Evolutionary conservation across 257 asterid genomes (phyloP).

Genomic region (Penstemon eatonii): DNA sequence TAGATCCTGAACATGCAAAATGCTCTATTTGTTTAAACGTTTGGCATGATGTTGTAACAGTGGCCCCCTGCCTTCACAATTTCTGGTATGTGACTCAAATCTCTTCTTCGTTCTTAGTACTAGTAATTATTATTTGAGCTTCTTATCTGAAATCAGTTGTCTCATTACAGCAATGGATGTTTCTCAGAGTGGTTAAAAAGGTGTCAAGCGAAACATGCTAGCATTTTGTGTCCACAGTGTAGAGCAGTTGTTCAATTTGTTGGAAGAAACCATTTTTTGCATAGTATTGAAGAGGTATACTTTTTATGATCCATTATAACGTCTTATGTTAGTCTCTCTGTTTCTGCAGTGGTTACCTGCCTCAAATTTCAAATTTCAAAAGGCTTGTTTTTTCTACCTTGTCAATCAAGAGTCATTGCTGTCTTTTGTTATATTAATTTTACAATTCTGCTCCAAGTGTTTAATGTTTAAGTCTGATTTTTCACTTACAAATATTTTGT

Average conservation of each 20-base stretch:
- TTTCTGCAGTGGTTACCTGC: not conserved
- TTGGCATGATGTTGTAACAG: constrained; percentile 98
- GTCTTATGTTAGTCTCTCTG: not conserved
- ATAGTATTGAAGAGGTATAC: constrained; percentile 83
- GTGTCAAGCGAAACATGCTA: constrained; percentile 68
- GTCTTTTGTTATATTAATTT: constrained; percentile 12
- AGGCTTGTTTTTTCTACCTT: constrained; percentile 8
- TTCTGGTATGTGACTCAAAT: constrained; percentile 58
- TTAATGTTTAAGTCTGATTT: not conserved
- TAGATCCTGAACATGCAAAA: constrained; percentile 86
- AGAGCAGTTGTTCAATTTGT: constrained; percentile 91
- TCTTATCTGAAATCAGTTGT: constrained; percentile 19
- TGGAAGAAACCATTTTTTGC: constrained; percentile 91
- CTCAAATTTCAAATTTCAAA: not conserved
- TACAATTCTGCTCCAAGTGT: constrained; percentile 17
- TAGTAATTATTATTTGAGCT: not conserved
- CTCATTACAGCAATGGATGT: constrained; percentile 82
- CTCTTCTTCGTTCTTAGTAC: constrained; percentile 18
- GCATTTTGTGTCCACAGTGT: constrained; percentile 86
- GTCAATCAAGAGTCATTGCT: constrained; percentile 7
- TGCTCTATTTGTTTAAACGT: constrained; percentile 83
- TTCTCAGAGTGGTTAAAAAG: constrained; percentile 98
- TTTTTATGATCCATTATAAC: not conserved
- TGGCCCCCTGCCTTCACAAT: constrained; percentile 97
- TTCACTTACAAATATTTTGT: constrained; percentile 21